Evolutionary conservation across 768 basidiomycete species (phyloP), one percentile per base, ranked within the genome.

Genomic region (Strobilomyces echinocephalus): DNA sequence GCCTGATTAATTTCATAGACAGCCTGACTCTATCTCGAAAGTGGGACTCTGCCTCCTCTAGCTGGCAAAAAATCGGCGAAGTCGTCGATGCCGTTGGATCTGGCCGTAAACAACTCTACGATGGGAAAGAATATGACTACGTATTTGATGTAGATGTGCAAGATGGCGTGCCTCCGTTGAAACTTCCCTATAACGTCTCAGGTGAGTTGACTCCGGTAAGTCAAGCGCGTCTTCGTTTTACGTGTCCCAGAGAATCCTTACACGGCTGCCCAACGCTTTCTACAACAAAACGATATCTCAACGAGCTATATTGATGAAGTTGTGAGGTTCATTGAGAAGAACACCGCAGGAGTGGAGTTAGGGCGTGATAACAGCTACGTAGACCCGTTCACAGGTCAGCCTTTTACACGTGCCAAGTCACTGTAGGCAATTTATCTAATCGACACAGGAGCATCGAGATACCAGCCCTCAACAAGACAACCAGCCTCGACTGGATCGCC

Each of bases 71-170:
- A 68, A 84, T 98, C 33, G 97, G 97, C 21, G 88, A 95, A 60
- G 95, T 98, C 6, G 93, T 95, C 5, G 97, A 97, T 64, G 95
- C 94, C 18, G 88, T 95, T 48, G 90, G 94, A 21, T 83, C 86
- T 34, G 83, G 83, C n/a, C 79, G 92, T 53, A 95, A 91, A 70
- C 91, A 95, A 70, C 78, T 97, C n/a, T 87, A 88, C 64, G 71
- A 93, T 61, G 97, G 97, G 16, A 86, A 87, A 65, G 95, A 98
- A 72, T 99, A 95, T 65, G 97, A 99, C 72, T 97, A 97, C 63
- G 95, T 99, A n/a, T 97, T 98, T 63, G 95, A 97, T 64, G 95
- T 99, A 34, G 97, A 98, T 63, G 87, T 97, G 26, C 80, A 91
- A 63, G 95, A 97, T 55, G 95, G 94, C 3, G 84, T 82, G 15